Conservation (phyloP, 1,139 yeast genomes). For the Candida labiduridarum region DNA sequence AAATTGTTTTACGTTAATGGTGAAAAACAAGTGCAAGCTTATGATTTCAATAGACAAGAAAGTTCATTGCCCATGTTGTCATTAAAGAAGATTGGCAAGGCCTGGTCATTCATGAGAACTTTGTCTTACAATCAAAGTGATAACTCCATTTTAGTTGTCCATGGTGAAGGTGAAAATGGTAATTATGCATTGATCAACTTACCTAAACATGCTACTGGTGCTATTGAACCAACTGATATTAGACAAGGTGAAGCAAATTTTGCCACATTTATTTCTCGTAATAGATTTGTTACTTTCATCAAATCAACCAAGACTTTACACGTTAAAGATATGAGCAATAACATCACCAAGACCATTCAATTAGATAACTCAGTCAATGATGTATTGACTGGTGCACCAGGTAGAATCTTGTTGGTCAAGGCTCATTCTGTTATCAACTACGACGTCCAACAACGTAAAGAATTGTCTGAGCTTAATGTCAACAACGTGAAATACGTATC, state of each 20-base stretch:
- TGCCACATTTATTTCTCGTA: constrained; percentile 91
- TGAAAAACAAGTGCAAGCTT: constrained; percentile 84
- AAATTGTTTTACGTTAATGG: constrained; percentile 74
- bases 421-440: constrained; percentile 72
- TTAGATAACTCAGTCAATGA: constrained; percentile 74
- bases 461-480: constrained; percentile 67
- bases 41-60: constrained; percentile 63
- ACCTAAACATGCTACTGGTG: constrained; percentile 90
- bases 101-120: constrained; percentile 85
- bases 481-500: constrained; percentile 84
- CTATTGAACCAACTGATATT: constrained; percentile 82
- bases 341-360: constrained; percentile 78
- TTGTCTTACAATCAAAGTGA: constrained; percentile 93
- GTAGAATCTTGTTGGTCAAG: constrained; percentile 77
- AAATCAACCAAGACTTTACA: constrained; percentile 67
- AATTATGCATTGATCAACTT: constrained; percentile 74
- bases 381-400: constrained; percentile 79
- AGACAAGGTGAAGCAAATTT: constrained; percentile 81
- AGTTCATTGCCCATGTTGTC: constrained; percentile 80
- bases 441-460: constrained; percentile 92
- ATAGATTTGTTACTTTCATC: constrained; percentile 83
- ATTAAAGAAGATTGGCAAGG: constrained; percentile 78
- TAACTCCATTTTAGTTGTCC: constrained; percentile 79
- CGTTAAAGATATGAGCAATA: constrained; percentile 81
- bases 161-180: constrained; percentile 65